phyloP scores from a whole-genome alignment of 805 yeast genomes.

The Ogataea haglerorum region DNA sequence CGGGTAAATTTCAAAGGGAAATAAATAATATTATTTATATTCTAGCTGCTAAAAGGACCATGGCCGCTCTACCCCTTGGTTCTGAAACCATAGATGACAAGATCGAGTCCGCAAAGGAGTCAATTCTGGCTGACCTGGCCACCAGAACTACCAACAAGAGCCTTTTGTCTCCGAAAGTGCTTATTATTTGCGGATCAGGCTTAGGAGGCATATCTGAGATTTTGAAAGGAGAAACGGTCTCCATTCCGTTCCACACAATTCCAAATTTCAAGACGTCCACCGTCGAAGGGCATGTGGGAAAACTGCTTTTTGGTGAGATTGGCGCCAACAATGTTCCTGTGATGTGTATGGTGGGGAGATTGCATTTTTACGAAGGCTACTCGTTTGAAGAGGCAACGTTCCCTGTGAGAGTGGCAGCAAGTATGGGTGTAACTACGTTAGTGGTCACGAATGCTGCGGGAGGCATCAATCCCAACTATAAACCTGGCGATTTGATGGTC shows the following conservation, averaged over 20 bases:
- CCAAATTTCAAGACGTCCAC: slow-evolving; percentile 83
- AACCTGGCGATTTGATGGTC: slow-evolving; percentile 89
- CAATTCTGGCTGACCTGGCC: slow-evolving; percentile 12
- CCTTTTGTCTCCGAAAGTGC: slow-evolving; percentile 49
- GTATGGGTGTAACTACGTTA: slow-evolving; percentile 57
- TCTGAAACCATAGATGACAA: slow-evolving; percentile 5
- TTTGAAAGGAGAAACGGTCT: slow-evolving; percentile 41
- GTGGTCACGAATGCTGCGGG: slow-evolving; percentile 97
- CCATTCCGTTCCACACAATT: slow-evolving; percentile 60
- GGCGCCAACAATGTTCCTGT: slow-evolving; percentile 72
- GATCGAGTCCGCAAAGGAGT: slow-evolving; percentile 15
- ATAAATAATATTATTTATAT: not conserved
- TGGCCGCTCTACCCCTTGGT: not conserved
- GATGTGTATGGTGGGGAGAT: slow-evolving; percentile 89
- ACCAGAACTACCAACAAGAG: slow-evolving; percentile 4
- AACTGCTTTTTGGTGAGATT: slow-evolving; percentile 72
- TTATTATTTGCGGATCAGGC: slow-evolving; percentile 94
- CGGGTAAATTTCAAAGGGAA: not conserved
- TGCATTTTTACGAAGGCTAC: slow-evolving; percentile 92
- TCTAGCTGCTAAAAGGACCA: not conserved
- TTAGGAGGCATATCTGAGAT: slow-evolving; percentile 76
- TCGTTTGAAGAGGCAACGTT: slow-evolving; percentile 77
- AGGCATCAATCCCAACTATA: slow-evolving; percentile 63
- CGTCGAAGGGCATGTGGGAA: slow-evolving; percentile 88
- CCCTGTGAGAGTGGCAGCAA: slow-evolving; percentile 74